Evolutionary conservation across 2,329 filamentous ascomycete species (phyloP), one percentile per base, ranked within the genome.

Genomic region (Xylariaceae sp.): DNA sequence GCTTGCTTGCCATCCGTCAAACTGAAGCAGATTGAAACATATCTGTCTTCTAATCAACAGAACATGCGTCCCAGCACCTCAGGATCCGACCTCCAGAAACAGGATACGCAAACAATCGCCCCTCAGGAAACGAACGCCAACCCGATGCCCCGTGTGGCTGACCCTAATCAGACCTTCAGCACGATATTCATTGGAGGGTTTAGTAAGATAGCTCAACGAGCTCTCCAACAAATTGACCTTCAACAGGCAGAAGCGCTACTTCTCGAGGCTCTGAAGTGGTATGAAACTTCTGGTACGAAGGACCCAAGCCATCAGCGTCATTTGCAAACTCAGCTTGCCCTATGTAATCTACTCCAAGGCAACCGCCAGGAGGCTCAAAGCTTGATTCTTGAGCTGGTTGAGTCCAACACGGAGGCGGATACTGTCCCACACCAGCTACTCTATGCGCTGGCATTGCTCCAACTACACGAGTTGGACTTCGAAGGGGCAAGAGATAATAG

Each of bases 401-500:
- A 36, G 21, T 37, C 39, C 27, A 35, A 34, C n/a, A 19, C 23
- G 9, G 36, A 34, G 26, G 24, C 34, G 31, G 39, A 42, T 6
- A 28, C 32, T 26, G 18, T 45, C n/a, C 31, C 39, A 2, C 28
- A 31, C 23, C 45, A 45, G 23, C 45, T 45, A 30, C 41, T 47
- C 7, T 45, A 47, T 30, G 42, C 45, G 21, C 13, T 45, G 13
- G 29, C 42, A 4, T 17, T 47, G 14, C 24, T 42, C 15, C 45
- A 47, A 15, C 18, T 44, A 15, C 45, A 47, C 13, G 45, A 47
- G 19, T 19, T 45, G 9, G 45, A 47, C 17, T 47, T 47, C 13
- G 42, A 47, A 7, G 42, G 39, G 8, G 45, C 45, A 7, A 30
- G 34, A 13, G 31, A 42, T 16, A 47, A 41, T n/a, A 42, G 45